Base-by-base conservation (phyloP, 2,329 filamentous ascomycete genomes). In the Phoma sp. region DNA sequence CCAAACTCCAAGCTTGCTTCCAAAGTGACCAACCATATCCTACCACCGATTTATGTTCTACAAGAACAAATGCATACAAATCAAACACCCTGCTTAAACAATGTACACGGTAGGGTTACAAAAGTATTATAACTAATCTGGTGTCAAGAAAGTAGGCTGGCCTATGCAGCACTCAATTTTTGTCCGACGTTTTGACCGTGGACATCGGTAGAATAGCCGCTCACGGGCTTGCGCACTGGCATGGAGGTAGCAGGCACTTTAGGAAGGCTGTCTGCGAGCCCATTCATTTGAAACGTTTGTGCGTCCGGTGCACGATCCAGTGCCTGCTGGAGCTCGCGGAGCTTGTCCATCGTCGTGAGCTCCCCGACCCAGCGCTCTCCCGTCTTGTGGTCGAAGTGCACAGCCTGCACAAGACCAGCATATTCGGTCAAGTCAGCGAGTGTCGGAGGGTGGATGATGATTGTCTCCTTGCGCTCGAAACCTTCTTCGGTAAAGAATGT, bases 381-480 rank as follows among this genome's bases (percentile, higher is more conserved):
- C n/a, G 66, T 68, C 38, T 69, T 65, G 43, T 71, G 65, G 25
- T 65, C 57, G 38, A 75, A 75, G 19, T 71, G 64, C 19, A 75
- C 63, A 1, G 67, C 63, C 21, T 69, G 57, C 3, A 73, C 63
- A 6, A 63, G 60, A 13, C 72, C 71, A 2, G 37, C 43, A 33
- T 73, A 73, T 1, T 51, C 45, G 3, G 60, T 64, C 52, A 73
- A 61, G 38, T 73, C 66, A 47, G 78, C 76, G 3, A 80, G 47
- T 1, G 69, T 74, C 1, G 80, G 79, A 27, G 77, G 75, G 60
- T 83, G 77, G 1, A 81, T 68, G 68, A 77, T 80, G 5, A 75
- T 80, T 4, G 75, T 76, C 57, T 81, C 77, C 17, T 73, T 78
- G 25, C 74, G 72, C 52, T 73, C 63, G 38, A 75, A 68, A 3